Evolutionary conservation across 2,329 filamentous ascomycete species (phyloP).

Genomic region (Niveomyces coronatus): DNA sequence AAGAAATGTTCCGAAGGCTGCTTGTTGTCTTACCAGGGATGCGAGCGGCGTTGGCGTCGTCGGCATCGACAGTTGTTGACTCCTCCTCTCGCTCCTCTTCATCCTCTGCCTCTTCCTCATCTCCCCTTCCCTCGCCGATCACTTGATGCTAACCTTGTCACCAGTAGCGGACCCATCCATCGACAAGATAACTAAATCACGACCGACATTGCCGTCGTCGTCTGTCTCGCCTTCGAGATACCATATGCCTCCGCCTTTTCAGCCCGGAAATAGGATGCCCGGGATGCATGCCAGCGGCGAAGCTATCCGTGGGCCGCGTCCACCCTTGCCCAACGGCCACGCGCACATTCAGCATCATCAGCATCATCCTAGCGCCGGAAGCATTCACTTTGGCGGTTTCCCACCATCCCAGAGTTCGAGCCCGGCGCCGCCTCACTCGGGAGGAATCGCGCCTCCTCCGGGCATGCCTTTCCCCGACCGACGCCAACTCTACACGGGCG

Average conservation of each 20-base stretch:
- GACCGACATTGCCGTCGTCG: conserved; percentile 22
- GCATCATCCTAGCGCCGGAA: conserved; percentile 43
- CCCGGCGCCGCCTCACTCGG: conserved; percentile 40
- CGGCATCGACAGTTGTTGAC: neutral
- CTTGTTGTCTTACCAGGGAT: conserved; percentile 1
- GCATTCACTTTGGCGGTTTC: conserved; percentile 45
- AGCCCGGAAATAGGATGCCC: conserved; percentile 24
- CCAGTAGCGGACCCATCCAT: conserved; percentile 11
- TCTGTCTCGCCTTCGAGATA: conserved; percentile 26
- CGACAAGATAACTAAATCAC: conserved; percentile 14
- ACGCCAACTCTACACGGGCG: conserved; percentile 24
- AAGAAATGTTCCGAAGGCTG: neutral
- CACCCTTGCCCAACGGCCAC: conserved; percentile 23
- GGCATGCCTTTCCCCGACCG: conserved; percentile 27
- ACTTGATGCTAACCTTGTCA: conserved; percentile 7
- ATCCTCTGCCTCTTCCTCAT: neutral
- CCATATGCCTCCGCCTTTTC: conserved; percentile 34
- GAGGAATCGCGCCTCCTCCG: conserved; percentile 39
- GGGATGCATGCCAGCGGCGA: conserved; percentile 24
- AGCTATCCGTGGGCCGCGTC: conserved; percentile 21
- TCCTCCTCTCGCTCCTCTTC: too few relatives aligned
- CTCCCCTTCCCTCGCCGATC: neutral
- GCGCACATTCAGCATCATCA: conserved; percentile 32
- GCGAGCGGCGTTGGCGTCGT: conserved; percentile 3
- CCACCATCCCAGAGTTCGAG: conserved; percentile 47